Evolutionary conservation across 129 eudicot genomes (phyloP), one percentile per base, ranked within the genome.

Genomic region (Chrysanthemum makinoi): DNA sequence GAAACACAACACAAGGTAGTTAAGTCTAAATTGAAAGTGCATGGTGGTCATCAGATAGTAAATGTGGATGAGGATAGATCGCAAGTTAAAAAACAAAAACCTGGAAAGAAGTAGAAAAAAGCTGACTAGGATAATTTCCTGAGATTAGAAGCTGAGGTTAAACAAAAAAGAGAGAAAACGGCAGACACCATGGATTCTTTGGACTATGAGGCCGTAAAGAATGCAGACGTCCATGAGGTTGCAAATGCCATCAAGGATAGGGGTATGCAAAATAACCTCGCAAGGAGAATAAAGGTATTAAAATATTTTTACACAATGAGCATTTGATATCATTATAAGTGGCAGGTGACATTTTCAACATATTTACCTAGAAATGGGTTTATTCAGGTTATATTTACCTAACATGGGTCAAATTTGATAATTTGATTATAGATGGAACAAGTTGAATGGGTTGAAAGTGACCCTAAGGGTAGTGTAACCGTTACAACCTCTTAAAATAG

Each of bases 251-350:
- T 95, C 62, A 95, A 85, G 75, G 96, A 79, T 72, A 82, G 99
- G 84, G 99, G 97, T 62, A 95, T 95, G 99, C 90, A 95, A 80
- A 95, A 95, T 78, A 80, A 80, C 84, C 93, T 95, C n/a, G 97
- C 97, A n/a, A 91, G 77, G 65, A 85, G 99, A 83, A 95, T 95
- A 52, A 84, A 90, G 91, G 99, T 94, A 75, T 56, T 18, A 1
- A 50, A 50, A 46, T 44, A 7, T 47, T 51, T 11, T 15, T 57
- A 39, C 35, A 10, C 16, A 65, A 39, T 20, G 39, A 69, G 62
- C 60, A 65, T 24, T 62, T 71, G 62, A 18, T 39, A 46, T 61
- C 67, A 18, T 14, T 35, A 12, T 20, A 44, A 44, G 30, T 3
- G 61, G 10, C 48, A 26, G n/a, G 60, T 46, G 65, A 39, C 44